A percentile compares a stretch with the other conserved stretches of the same genome.
These are phyloP conservation scores for Polyplosphaeria fusca DNA, from an alignment of 495 filamentous ascomycete genomes.

Conservation along the genomic window DNA sequence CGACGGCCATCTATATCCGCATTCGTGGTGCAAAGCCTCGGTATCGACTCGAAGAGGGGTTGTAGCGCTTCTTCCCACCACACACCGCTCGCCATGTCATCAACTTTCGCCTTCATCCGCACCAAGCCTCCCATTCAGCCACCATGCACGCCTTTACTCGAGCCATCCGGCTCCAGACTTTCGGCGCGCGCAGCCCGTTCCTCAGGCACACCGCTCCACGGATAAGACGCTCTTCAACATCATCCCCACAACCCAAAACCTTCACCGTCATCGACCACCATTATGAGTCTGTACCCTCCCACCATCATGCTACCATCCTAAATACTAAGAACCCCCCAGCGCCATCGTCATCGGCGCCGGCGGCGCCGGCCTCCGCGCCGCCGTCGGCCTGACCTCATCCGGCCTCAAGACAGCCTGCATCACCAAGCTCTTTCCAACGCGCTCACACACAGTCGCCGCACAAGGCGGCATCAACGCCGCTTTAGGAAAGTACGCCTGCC, in stretches of 20 bases:
- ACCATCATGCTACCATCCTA: background rate
- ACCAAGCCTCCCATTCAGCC: background rate
- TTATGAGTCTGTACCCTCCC: conserved; percentile 6
- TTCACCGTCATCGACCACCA: conserved; percentile 5
- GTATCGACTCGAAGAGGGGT: background rate
- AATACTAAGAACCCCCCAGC: conserved; percentile 30
- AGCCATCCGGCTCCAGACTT: background rate
- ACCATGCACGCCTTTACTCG: conserved; percentile 2
- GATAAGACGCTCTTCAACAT: background rate
- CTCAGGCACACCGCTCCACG: background rate
- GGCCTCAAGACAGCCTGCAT: conserved; percentile 99
- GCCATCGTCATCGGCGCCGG: conserved; percentile 95
- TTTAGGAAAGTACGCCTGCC: conserved; percentile 63
- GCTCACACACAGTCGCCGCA: conserved; percentile 94
- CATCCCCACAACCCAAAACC: background rate
- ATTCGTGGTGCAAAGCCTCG: background rate
- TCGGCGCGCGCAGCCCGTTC: background rate
- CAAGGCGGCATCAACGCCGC: conserved; percentile 96
- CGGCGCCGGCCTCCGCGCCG: conserved; percentile 89
- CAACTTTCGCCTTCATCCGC: background rate
- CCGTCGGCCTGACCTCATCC: conserved; percentile 94
- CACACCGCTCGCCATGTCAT: background rate
- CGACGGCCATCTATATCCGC: no score
- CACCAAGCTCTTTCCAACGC: conserved; percentile 95
- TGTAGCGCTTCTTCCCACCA: background rate